phyloP scores from a whole-genome alignment of 192 early-diverging fungal genomes.

The Mortierella antarctica region DNA sequence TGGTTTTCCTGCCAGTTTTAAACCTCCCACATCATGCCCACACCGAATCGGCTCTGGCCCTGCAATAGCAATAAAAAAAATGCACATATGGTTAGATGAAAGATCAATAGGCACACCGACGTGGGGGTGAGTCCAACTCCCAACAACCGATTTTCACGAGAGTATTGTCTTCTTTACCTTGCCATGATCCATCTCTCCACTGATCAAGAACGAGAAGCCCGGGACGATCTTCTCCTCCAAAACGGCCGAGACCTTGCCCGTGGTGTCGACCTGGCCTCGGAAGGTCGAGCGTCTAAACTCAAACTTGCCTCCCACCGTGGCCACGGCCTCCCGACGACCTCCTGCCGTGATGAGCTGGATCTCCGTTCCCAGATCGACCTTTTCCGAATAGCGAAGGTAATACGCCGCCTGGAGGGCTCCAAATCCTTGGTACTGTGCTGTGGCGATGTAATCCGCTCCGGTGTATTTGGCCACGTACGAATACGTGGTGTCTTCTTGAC shows the following conservation, averaged over 20 bases:
- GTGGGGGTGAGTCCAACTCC: constrained; percentile 40
- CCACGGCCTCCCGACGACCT: constrained; percentile 89
- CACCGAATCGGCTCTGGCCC: constrained; percentile 84
- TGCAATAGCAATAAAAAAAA: background rate
- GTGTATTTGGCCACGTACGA: constrained; percentile 80
- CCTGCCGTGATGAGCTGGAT: constrained; percentile 79
- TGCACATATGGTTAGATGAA: background rate
- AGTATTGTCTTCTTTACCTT: constrained; percentile 68
- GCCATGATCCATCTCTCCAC: constrained; percentile 96
- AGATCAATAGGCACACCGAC: constrained; percentile 20
- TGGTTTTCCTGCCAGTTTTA: constrained; percentile 53
- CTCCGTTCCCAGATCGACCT: constrained; percentile 94
- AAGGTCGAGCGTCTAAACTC: constrained; percentile 94
- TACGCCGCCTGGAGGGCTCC: constrained; percentile 85
- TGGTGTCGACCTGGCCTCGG: constrained; percentile 90
- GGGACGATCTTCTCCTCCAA: constrained; percentile 97
- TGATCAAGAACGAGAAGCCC: constrained; percentile 89
- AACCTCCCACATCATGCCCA: constrained; percentile 89
- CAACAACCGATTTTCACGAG: background rate
- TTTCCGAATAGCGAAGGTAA: constrained; percentile 91
- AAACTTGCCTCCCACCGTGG: constrained; percentile 96
- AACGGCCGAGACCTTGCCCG: constrained; percentile 87
- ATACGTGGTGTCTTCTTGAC: constrained; percentile 80
- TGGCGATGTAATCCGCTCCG: constrained; percentile 74
- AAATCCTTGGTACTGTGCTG: constrained; percentile 72